phyloP scores from a whole-genome alignment of 176 grass and related monocot genomes.

The Raddia distichophylla region DNA sequence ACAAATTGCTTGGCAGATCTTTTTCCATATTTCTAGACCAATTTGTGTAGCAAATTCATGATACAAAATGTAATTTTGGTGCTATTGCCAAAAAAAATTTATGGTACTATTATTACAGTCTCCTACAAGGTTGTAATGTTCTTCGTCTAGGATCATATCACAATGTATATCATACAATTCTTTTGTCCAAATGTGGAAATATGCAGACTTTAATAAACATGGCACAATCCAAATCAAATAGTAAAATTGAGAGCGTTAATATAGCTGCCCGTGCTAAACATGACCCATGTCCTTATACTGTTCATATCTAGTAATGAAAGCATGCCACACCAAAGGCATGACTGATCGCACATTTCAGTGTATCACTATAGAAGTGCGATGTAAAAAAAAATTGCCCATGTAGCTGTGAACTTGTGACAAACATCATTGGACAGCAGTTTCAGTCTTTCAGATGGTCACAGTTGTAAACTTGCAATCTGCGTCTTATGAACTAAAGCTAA shows the following conservation, averaged over 20 bases:
- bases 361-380: not conserved
- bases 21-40: not conserved
- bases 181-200: not conserved
- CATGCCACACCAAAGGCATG: not conserved
- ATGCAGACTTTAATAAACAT: not conserved
- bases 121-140: constrained; percentile 7
- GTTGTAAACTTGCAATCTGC: not conserved
- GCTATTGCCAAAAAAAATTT: not conserved
- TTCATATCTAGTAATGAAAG: constrained; percentile 24
- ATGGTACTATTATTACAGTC: constrained; percentile 6
- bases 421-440: constrained; percentile 10
- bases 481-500: constrained; percentile 11
- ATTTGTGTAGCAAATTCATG: not conserved
- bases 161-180: not conserved
- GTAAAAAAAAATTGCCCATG: constrained; percentile 26
- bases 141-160: not conserved
- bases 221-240: constrained; percentile 1
- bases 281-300: not conserved
- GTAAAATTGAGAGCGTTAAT: not conserved
- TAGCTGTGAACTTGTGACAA: not conserved
- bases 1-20: constrained; percentile 1
- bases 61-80: not conserved
- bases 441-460: not conserved
- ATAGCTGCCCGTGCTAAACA: not conserved
- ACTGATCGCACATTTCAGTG: not conserved